These are phyloP conservation scores for Cryphonectria radicalis DNA, from an alignment of 2,329 filamentous ascomycete genomes.

Conservation along the genomic window DNA sequence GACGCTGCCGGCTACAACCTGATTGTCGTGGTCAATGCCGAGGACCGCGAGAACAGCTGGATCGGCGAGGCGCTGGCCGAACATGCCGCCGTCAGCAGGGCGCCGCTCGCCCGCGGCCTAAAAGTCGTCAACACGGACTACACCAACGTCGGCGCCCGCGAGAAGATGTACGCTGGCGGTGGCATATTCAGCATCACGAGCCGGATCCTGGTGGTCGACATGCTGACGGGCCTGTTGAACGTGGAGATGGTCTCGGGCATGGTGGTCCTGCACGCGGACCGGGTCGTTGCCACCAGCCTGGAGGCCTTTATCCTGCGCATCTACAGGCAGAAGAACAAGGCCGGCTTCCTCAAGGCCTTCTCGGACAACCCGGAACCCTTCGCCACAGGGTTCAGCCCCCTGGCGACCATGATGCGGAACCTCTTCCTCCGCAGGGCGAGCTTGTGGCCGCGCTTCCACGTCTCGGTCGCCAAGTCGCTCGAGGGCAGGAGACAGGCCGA, in stretches of 20 bases:
- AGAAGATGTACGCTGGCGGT: conserved; percentile 88
- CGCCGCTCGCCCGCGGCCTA: conserved; percentile 80
- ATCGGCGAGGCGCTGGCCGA: conserved; percentile 95
- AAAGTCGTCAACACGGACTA: conserved; percentile 93
- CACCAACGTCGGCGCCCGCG: conserved; percentile 82
- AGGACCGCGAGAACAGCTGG: conserved; percentile 94
- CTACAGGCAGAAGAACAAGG: conserved; percentile 92
- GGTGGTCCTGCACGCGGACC: conserved; percentile 86
- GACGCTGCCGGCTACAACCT: conserved; percentile 95
- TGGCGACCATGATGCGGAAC: conserved; percentile 90
- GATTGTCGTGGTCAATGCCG: conserved; percentile 84
- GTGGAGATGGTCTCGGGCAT: conserved; percentile 86
- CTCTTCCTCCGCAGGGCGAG: conserved; percentile 88
- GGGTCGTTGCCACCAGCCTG: conserved; percentile 80
- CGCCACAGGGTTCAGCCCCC: conserved; percentile 81
- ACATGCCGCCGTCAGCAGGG: conserved; percentile 87
- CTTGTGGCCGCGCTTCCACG: conserved; percentile 91
- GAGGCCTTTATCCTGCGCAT: conserved; percentile 96
- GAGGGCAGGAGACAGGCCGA: conserved; percentile 93
- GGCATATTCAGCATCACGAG: conserved; percentile 97
- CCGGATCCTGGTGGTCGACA: conserved; percentile 90
- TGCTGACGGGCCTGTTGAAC: conserved; percentile 81
- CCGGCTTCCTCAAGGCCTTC: conserved; percentile 93
- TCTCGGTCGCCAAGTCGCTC: conserved; percentile 84
- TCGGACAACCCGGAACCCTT: conserved; percentile 93